phyloP scores from a whole-genome alignment of 768 basidiomycete genomes.

The Mycena olivaceomarginata region DNA sequence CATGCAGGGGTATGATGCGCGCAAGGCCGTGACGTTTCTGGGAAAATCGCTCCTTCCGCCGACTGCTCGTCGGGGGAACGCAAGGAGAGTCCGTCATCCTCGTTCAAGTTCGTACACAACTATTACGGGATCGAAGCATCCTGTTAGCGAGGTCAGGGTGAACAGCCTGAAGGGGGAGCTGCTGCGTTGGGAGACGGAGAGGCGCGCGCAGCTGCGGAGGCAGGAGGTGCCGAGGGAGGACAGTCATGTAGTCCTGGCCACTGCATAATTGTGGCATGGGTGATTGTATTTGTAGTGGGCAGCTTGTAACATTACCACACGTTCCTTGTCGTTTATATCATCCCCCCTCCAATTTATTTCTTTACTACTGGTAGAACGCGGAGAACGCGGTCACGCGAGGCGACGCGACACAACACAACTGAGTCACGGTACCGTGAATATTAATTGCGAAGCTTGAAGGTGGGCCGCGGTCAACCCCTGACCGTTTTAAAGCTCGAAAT shows the following conservation, averaged over 20 bases:
- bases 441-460: too few relatives aligned
- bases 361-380: too few relatives aligned
- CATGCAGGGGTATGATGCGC: slow-evolving; percentile 94
- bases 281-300: slow-evolving; percentile 35
- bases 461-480: too few relatives aligned
- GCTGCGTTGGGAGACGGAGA: slow-evolving; percentile 79
- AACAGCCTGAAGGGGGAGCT: slow-evolving; percentile 80
- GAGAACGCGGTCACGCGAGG: too few relatives aligned
- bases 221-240: slow-evolving; percentile 22
- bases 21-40: slow-evolving; percentile 91
- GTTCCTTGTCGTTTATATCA: slow-evolving; percentile 37
- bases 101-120: slow-evolving; percentile 56
- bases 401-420: too few relatives aligned
- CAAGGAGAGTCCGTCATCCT: slow-evolving; percentile 44
- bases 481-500: too few relatives aligned
- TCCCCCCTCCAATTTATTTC: slow-evolving; percentile 31
- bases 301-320: slow-evolving; percentile 38
- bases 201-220: slow-evolving; percentile 52
- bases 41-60: slow-evolving; percentile 72
- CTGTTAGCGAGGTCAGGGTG: slow-evolving; percentile 79
- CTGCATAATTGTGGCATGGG: slow-evolving; percentile 9
- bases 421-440: too few relatives aligned
- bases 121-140: slow-evolving; percentile 80
- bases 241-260: slow-evolving; percentile 29
- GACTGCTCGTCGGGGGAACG: slow-evolving; percentile 65